A percentile compares a stretch with the other conserved stretches of the same genome.
phyloP scores from a whole-genome alignment of 2,329 filamentous ascomycete genomes.

The Lachnellula hyalina region DNA sequence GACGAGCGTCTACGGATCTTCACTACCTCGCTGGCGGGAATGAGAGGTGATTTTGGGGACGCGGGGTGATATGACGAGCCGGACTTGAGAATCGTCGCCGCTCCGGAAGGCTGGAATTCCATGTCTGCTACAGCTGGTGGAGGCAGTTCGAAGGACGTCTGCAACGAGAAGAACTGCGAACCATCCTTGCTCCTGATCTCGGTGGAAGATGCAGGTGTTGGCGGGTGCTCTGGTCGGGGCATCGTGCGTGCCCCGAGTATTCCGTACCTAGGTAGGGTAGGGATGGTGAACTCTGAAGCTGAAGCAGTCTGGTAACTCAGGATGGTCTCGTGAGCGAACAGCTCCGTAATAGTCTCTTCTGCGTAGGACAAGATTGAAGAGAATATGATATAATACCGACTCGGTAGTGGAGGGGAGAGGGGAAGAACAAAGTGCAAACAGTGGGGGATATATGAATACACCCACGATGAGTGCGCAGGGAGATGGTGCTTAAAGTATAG shows the following conservation, averaged over 20 bases:
- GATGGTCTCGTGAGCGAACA: slow-evolving; percentile 13
- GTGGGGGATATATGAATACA: neutral
- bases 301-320: no score
- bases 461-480: no score
- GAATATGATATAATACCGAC: neutral
- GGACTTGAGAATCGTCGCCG: slow-evolving; percentile 33
- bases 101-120: slow-evolving; percentile 42
- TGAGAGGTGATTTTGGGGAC: slow-evolving; percentile 39
- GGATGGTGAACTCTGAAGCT: no score
- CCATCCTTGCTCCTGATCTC: slow-evolving; percentile 72
- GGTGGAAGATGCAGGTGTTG: slow-evolving; percentile 73
- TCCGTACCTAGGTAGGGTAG: neutral
- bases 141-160: slow-evolving; percentile 68
- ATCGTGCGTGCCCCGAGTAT: slow-evolving; percentile 39
- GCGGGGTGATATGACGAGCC: slow-evolving; percentile 46
- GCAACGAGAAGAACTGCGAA: slow-evolving; percentile 54
- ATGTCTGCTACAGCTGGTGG: slow-evolving; percentile 62
- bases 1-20: slow-evolving; percentile 43
- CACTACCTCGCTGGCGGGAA: slow-evolving; percentile 36
- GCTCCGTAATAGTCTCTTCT: neutral
- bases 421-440: slow-evolving; percentile 1
- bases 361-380: slow-evolving; percentile 9
- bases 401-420: slow-evolving; percentile 2
- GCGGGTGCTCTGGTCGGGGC: slow-evolving; percentile 62
- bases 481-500: no score